A percentile compares a stretch with the other conserved stretches of the same genome.
Evolutionary conservation across 805 yeast genomes (phyloP).

Genomic region (Vanderwaltozyma verrucispora): DNA sequence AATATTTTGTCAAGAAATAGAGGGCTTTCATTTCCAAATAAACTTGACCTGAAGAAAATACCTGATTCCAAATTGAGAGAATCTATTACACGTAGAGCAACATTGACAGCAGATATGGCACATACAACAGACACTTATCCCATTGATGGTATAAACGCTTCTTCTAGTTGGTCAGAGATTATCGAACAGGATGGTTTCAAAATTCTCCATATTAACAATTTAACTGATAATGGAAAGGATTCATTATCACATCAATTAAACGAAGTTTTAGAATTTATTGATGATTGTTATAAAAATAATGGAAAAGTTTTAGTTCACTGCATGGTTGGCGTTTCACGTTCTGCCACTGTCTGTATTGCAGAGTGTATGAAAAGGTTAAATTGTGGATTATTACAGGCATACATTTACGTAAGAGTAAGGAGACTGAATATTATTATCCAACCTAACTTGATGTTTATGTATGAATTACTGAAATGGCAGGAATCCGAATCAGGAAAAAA

Average conservation of each 20-base stretch:
- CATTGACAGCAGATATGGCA: background rate
- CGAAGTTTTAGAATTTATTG: conserved; percentile 55
- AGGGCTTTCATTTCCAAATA: conserved; percentile 11
- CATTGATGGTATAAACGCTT: background rate
- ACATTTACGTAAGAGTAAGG: conserved; percentile 79
- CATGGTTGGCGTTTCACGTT: conserved; percentile 89
- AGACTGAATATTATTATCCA: conserved; percentile 88
- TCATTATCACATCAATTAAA: conserved; percentile 54
- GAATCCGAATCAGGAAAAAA: conserved; percentile 31
- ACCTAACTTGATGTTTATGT: conserved; percentile 86
- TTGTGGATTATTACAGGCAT: conserved; percentile 65
- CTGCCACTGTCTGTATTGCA: conserved; percentile 93
- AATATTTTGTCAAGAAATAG: conserved; percentile 7
- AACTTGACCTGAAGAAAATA: background rate
- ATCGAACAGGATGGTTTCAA: conserved; percentile 24
- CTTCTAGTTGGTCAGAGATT: conserved; percentile 5
- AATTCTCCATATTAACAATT: conserved; percentile 50
- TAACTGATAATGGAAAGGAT: conserved; percentile 89
- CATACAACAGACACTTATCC: background rate
- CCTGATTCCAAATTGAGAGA: background rate
- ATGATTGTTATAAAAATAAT: conserved; percentile 35
- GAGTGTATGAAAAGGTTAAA: conserved; percentile 77
- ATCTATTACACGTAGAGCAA: conserved; percentile 3
- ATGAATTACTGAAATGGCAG: conserved; percentile 60
- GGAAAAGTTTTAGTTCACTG: conserved; percentile 75